Percentiles rank a stretch among this genome's conserved stretches.
Conservation (phyloP, 345 rosid genomes). For the Adansonia digitata region DNA sequence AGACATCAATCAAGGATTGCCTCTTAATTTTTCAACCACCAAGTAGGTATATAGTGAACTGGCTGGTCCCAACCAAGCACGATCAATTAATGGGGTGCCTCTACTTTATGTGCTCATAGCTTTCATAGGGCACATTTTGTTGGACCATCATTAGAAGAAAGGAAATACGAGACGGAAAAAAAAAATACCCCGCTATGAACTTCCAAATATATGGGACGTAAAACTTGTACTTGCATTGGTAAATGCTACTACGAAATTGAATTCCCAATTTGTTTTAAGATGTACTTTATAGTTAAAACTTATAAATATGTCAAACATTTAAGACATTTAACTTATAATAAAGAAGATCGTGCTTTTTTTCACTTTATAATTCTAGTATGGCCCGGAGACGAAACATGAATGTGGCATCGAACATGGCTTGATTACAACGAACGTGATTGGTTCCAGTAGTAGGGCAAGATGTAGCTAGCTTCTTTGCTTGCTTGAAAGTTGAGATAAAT, state of each 20-base stretch:
- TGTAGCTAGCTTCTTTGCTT: neutral
- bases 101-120: neutral
- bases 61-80: slow-evolving; percentile 12
- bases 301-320: neutral
- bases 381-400: neutral
- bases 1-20: slow-evolving; percentile 5
- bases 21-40: neutral
- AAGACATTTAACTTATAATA: neutral
- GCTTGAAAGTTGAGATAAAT: neutral
- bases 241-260: neutral
- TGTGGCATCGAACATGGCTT: neutral
- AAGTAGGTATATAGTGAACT: neutral
- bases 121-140: neutral
- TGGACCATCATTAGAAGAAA: slow-evolving; percentile 1
- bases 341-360: neutral
- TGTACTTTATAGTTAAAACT: neutral
- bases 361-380: neutral
- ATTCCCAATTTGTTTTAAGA: neutral
- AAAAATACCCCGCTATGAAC: neutral
- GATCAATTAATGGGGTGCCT: neutral
- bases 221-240: neutral
- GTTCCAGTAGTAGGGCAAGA: neutral
- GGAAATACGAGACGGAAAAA: neutral
- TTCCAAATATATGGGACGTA: neutral
- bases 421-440: neutral